Evolutionary conservation across 331 rosid species (phyloP).

Genomic region (Malus hybrid): DNA sequence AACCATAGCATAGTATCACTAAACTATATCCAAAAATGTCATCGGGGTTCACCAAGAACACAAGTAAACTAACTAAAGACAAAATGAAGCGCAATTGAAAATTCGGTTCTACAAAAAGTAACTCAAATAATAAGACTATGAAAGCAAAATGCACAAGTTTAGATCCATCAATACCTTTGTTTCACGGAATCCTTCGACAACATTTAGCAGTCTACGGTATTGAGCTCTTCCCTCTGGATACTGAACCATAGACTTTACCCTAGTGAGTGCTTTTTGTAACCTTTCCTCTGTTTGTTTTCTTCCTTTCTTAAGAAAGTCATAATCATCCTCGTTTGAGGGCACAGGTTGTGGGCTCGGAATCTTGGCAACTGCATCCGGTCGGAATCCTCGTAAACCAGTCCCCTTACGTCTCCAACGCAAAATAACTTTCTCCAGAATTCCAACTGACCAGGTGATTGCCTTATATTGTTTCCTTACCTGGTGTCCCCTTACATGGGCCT

Average conservation of each 20-base stretch:
- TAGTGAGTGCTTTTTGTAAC: slow-evolving; percentile 74
- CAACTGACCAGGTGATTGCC: slow-evolving; percentile 72
- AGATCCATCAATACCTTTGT: slow-evolving; percentile 48
- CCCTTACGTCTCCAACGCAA: slow-evolving; percentile 95
- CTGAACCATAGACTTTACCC: slow-evolving; percentile 94
- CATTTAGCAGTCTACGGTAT: slow-evolving; percentile 76
- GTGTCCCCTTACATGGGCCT: slow-evolving; percentile 97
- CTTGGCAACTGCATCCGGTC: slow-evolving; percentile 42
- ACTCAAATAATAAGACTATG: background rate
- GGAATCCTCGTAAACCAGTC: slow-evolving; percentile 75
- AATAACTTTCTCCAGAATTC: slow-evolving; percentile 76
- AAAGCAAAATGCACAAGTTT: background rate
- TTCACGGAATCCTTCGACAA: slow-evolving; percentile 65
- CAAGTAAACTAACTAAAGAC: background rate
- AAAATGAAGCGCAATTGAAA: background rate
- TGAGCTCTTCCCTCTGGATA: slow-evolving; percentile 95
- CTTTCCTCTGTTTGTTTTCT: slow-evolving; percentile 80
- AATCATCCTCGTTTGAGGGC: slow-evolving; percentile 50
- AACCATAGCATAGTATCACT: background rate
- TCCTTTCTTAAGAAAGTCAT: slow-evolving; percentile 79
- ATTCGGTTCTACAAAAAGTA: background rate
- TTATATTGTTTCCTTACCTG: slow-evolving; percentile 78
- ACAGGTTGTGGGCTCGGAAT: slow-evolving; percentile 26
- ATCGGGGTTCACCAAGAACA: background rate
- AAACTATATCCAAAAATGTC: background rate